Base-by-base conservation (phyloP, 2,329 filamentous ascomycete species). In the Thielaviopsis euricoi region DNA sequence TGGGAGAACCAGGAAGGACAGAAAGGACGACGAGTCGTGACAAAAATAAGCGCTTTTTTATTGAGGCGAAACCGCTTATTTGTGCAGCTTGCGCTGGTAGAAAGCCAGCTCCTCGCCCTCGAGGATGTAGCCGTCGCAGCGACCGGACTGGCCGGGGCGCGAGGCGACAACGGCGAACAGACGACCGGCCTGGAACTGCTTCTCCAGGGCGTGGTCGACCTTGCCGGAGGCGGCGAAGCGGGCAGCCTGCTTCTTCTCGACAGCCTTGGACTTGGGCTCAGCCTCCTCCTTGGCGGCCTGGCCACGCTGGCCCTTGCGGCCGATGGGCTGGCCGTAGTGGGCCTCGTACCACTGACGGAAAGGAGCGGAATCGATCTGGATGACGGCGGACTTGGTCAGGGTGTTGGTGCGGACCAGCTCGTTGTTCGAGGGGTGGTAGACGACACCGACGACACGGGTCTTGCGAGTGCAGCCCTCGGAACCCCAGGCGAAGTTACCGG, bases 331-430 rank as follows among this genome's bases (percentile, higher is more conserved):
- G 73, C 93, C 93, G 83, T 98, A 98, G 86, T 98, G 93, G 67
- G 93, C 89, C 85, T 98, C 93, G 79, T 95, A 98, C 93, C 93
- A 98, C 80, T 97, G 91, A 75, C 93, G 83, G 88, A 98, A 98
- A 67, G 93, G 93, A 64, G 93, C 89, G 69, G 94, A 93, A 76
- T 98, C 93, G 77, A 98, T 80, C 82, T 98, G 93, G 74, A 98
- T 88, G 71, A 98, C 88, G 78, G 93, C 93, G 72, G 89, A 89
- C 80, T 90, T 94, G 82, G 93, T 98, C 74, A 98, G 83, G 80
- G 93, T 97, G 86, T 98, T 98, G 77, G 93, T 98, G 73, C 93
- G 93, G 81, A 98, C 90, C 69, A 98, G 84, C 81, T 98, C 93
- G 89, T 98, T 98, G 90, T 98, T 98, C 75, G 91, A 96, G 64